phyloP scores from a whole-genome alignment of 2,329 filamentous ascomycete species.

The Ceratocystis eucalypticola region DNA sequence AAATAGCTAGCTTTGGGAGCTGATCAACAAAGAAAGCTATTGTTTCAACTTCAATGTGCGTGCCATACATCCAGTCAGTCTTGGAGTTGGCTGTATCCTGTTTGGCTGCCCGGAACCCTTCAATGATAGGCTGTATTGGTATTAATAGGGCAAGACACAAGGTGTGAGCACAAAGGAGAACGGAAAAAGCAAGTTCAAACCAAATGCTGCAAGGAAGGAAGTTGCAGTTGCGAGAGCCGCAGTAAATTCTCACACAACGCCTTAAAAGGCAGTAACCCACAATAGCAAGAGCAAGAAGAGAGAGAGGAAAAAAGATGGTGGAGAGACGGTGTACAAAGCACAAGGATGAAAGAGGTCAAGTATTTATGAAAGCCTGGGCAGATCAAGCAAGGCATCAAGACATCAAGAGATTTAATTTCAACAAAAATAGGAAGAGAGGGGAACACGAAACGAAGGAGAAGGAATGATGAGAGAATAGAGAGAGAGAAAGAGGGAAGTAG shows the following conservation, averaged over 20 bases:
- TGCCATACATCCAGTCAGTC: background rate
- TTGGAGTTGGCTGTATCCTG: background rate
- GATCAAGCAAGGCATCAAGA: slow-evolving; percentile 3
- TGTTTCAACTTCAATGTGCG: background rate
- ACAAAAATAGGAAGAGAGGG: background rate
- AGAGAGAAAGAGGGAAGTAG: background rate
- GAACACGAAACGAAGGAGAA: background rate
- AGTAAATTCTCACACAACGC: background rate
- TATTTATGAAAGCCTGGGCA: background rate
- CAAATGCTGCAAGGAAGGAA: background rate
- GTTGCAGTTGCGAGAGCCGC: background rate
- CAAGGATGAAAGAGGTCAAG: background rate
- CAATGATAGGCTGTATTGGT: background rate
- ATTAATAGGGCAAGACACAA: background rate
- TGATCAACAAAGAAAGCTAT: background rate
- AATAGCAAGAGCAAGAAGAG: background rate
- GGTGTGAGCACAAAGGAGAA: background rate
- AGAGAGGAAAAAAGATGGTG: background rate
- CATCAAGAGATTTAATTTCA: slow-evolving; percentile 5
- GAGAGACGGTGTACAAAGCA: background rate
- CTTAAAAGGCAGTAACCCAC: background rate
- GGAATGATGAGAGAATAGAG: slow-evolving; percentile 7
- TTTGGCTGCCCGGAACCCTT: background rate
- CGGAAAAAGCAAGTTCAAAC: background rate
- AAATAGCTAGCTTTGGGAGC: background rate